A percentile compares a stretch with the other conserved stretches of the same genome.
These are phyloP conservation scores for Boletus semigastroideus DNA, from an alignment of 1,284 basidiomycete genomes.

Conservation along the genomic window DNA sequence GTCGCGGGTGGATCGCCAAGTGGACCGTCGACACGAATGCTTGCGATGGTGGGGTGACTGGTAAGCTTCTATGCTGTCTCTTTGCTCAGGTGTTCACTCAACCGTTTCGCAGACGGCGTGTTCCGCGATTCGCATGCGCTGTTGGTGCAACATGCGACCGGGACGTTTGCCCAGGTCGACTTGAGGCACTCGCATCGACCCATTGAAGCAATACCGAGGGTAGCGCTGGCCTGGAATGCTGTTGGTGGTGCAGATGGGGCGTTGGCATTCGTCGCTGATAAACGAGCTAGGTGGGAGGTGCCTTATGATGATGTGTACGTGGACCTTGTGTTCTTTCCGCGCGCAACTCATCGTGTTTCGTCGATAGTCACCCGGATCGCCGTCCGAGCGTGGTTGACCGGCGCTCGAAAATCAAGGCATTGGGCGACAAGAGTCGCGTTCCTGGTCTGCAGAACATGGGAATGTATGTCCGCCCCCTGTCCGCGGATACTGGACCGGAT, in stretches of 20 bases:
- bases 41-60: conserved; percentile 68
- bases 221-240: conserved; percentile 68
- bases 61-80: conserved; percentile 37
- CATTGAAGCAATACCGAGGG: conserved; percentile 69
- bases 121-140: conserved; percentile 74
- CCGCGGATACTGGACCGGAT: conserved; percentile 38
- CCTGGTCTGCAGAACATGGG: conserved; percentile 58
- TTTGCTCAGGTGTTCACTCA: background rate
- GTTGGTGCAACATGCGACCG: conserved; percentile 78
- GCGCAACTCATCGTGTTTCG: conserved; percentile 1
- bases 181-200: conserved; percentile 61
- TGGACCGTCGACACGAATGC: conserved; percentile 68
- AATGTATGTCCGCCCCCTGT: conserved; percentile 35
- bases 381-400: conserved; percentile 38
- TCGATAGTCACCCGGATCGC: conserved; percentile 50
- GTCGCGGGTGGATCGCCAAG: conserved; percentile 79
- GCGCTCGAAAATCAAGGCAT: conserved; percentile 44
- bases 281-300: conserved; percentile 59
- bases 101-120: conserved; percentile 50
- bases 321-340: background rate
- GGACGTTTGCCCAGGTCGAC: conserved; percentile 80
- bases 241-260: conserved; percentile 45
- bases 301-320: conserved; percentile 86
- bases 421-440: conserved; percentile 50
- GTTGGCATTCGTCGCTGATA: conserved; percentile 68